A percentile compares a stretch with the other conserved stretches of the same genome.
Evolutionary conservation across 768 basidiomycete genomes (phyloP).

Genomic region (Leccinum imitatum): DNA sequence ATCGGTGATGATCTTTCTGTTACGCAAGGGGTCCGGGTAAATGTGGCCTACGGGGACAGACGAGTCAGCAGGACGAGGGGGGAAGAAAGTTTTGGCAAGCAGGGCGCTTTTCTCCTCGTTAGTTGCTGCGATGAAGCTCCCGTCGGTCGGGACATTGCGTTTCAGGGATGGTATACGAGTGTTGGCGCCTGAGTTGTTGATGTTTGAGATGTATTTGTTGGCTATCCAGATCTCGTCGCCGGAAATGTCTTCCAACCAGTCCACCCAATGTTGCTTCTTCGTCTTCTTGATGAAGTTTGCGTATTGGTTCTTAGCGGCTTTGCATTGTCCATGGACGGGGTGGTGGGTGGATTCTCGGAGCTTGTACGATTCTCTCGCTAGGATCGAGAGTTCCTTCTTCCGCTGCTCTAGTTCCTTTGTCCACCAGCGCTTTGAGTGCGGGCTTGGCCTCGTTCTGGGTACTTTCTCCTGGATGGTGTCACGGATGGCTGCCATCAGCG

Average conservation of each 20-base stretch:
- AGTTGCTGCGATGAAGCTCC: not conserved
- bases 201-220: not conserved
- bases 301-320: not conserved
- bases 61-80: not conserved
- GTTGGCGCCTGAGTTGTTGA: no score
- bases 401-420: no score
- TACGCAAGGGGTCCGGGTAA: not conserved
- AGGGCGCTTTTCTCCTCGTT: not conserved
- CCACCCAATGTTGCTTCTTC: not conserved
- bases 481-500: no score
- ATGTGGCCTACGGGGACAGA: not conserved
- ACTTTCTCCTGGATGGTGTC: no score
- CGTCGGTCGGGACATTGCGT: not conserved
- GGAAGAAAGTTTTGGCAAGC: not conserved
- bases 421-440: no score
- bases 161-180: not conserved
- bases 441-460: no score
- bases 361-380: no score
- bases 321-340: no score
- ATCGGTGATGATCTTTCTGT: not conserved
- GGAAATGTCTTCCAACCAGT: not conserved
- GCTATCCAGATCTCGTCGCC: not conserved
- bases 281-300: not conserved
- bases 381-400: no score
- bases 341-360: no score